Base-by-base conservation (phyloP, 225 moss, liverwort and hornwort genomes). In the Anthoceros angustus region DNA sequence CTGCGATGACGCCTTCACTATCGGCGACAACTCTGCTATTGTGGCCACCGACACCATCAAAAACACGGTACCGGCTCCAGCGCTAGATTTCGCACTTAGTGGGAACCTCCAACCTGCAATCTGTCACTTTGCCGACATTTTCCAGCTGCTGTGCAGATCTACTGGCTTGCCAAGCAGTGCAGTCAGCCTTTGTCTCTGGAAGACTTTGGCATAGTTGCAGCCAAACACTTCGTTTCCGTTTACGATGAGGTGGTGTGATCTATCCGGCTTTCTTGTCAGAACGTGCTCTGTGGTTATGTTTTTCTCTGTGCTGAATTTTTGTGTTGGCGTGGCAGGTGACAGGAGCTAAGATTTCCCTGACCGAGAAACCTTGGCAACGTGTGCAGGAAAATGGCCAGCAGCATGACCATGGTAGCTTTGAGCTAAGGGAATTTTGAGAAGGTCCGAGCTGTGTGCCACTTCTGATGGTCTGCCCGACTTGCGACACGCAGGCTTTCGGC, bases 31-130 rank as follows among this genome's bases (percentile, higher is more conserved):
- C 71, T 87, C 88, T 25, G 78, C 76, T 0, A 80, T 98, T 48
- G 92, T 98, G 25, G 92, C 98, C 24, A 98, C 98, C 10, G 98
- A 98, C 55, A 85, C 98, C 62, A 92, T 98, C 40, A 98, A 98
- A 68, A 98, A 98, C 70, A 98, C 98, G 86, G 98, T 98, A n/a
- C 6, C 67, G 65, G 62, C 32, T 64, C 42, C 38, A 25, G 67
- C 41, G 18, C 45, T 25, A 20, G 9, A n/a, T 18, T 12, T 49
- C 40, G n/a, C 69, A 55, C 24, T 23, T 25, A 18, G 18, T 5
- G 46, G 46, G 5, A 20, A 39, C 4, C 0, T 26, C 25, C 25
- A 32, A 41, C 20, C 12, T 42, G 62, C 39, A 61, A 12, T 9
- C 41, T 39, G 25, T 21, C 68, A 11, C 6, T 2, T 23, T 10